Percentiles rank a stretch among this genome's conserved stretches.
phyloP scores from a whole-genome alignment of 371 early-diverging fungal genomes.

The Smittium culicis region DNA sequence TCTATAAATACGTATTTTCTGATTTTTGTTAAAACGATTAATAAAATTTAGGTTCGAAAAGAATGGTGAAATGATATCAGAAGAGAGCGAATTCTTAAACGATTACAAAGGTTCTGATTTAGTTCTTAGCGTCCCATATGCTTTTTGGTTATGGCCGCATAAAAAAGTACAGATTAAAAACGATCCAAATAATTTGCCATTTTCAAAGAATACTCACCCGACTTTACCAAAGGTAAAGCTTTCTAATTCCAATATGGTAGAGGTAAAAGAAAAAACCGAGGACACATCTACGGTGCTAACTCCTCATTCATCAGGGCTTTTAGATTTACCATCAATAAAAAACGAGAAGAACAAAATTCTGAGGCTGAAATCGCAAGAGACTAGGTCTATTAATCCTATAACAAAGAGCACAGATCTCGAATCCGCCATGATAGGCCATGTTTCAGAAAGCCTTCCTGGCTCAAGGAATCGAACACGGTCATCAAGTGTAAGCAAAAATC shows the following conservation, averaged over 20 bases:
- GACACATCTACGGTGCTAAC: background rate
- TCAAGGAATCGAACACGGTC: too few relatives aligned
- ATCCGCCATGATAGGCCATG: too few relatives aligned
- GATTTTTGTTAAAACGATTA: background rate
- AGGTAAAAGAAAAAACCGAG: background rate
- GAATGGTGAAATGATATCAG: conserved; percentile 62
- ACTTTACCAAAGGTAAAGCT: conserved; percentile 16
- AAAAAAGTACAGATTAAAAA: conserved; percentile 27
- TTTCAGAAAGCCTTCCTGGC: too few relatives aligned
- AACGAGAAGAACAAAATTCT: background rate
- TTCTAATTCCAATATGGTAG: background rate
- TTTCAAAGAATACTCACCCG: conserved; percentile 21
- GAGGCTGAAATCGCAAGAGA: too few relatives aligned
- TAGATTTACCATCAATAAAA: background rate
- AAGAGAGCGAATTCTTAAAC: conserved; percentile 81
- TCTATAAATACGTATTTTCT: background rate
- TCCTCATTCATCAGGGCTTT: background rate
- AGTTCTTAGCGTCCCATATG: conserved; percentile 48
- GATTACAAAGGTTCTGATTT: conserved; percentile 58
- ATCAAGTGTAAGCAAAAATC: too few relatives aligned
- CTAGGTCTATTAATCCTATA: background rate
- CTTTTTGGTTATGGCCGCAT: conserved; percentile 60
- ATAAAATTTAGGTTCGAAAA: conserved; percentile 39
- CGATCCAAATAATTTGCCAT: conserved; percentile 18
- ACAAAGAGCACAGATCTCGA: background rate